Evolutionary conservation across 352 stramenopile species (phyloP).

Genomic region (Phytophthora tubulina): DNA sequence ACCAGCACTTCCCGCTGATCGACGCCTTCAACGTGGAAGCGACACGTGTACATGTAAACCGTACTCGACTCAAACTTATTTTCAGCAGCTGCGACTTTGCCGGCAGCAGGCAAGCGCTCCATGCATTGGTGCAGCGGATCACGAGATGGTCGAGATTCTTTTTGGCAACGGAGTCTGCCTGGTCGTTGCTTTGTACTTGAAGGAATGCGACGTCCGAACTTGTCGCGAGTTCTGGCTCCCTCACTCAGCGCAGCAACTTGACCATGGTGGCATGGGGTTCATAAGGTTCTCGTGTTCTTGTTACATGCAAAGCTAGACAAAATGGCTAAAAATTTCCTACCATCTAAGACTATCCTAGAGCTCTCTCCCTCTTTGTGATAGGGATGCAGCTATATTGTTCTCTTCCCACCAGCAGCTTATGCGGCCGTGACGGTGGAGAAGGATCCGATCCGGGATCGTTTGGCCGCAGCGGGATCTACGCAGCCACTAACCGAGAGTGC

Average conservation of each 20-base stretch:
- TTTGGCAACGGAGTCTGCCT: neutral
- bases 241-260: neutral
- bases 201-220: slow-evolving; percentile 5
- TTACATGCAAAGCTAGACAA: slow-evolving; percentile 34
- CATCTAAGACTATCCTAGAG: slow-evolving; percentile 47
- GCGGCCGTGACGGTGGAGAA: slow-evolving; percentile 57
- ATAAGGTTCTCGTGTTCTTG: slow-evolving; percentile 33
- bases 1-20: slow-evolving; percentile 28
- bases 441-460: slow-evolving; percentile 74
- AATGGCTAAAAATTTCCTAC: slow-evolving; percentile 34
- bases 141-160: slow-evolving; percentile 2
- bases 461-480: slow-evolving; percentile 57
- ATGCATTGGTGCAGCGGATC: slow-evolving; percentile 13
- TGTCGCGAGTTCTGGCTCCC: slow-evolving; percentile 27
- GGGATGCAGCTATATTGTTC: neutral
- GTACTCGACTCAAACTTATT: slow-evolving; percentile 17
- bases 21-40: slow-evolving; percentile 28
- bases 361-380: slow-evolving; percentile 16
- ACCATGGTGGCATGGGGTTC: slow-evolving; percentile 17
- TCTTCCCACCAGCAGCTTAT: slow-evolving; percentile 22
- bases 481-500: slow-evolving; percentile 74
- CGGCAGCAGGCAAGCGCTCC: neutral
- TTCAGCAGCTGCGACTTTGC: slow-evolving; percentile 23
- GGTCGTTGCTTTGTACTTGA: slow-evolving; percentile 25
- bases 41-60: slow-evolving; percentile 22